A percentile compares a stretch with the other conserved stretches of the same genome.
Conservation (phyloP, 1,284 basidiomycete genomes). For the Leccinum variabile region DNA sequence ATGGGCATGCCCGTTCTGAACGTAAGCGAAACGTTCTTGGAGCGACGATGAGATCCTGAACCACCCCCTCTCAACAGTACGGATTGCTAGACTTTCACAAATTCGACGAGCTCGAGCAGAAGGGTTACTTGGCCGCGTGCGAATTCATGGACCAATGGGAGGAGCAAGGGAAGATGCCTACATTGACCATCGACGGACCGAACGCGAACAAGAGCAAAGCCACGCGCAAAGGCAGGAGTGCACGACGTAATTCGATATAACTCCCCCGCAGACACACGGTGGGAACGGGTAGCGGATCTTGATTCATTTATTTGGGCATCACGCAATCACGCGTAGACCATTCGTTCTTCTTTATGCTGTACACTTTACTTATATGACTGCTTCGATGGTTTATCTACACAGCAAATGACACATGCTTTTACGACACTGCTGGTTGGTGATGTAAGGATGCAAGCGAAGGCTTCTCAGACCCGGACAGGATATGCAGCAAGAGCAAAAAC, state of each 20-base stretch:
- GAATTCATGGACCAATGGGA: slow-evolving; percentile 79
- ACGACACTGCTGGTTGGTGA: slow-evolving; percentile 1
- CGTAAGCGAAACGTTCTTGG: slow-evolving; percentile 41
- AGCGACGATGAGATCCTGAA: not conserved
- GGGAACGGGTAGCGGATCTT: not conserved
- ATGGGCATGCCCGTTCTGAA: slow-evolving; percentile 94
- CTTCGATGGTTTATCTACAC: slow-evolving; percentile 23
- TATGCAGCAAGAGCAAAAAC: slow-evolving; percentile 22
- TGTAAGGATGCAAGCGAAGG: slow-evolving; percentile 17
- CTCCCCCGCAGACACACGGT: not conserved
- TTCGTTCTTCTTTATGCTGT: not conserved
- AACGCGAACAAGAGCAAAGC: slow-evolving; percentile 41
- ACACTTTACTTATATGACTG: not conserved
- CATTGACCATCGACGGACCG: slow-evolving; percentile 60
- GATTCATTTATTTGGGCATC: not conserved
- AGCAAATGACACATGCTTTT: slow-evolving; percentile 22
- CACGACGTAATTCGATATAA: slow-evolving; percentile 71
- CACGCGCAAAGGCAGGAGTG: slow-evolving; percentile 71
- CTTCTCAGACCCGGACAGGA: slow-evolving; percentile 16
- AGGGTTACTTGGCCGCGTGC: slow-evolving; percentile 79
- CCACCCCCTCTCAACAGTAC: slow-evolving; percentile 47
- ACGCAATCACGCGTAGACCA: not conserved
- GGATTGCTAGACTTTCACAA: slow-evolving; percentile 79
- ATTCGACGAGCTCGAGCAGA: slow-evolving; percentile 81
- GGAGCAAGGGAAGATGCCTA: slow-evolving; percentile 79